Evolutionary conservation across 257 asterid genomes (phyloP), one percentile per base, ranked within the genome.

Genomic region (Solanum tacnaense): DNA sequence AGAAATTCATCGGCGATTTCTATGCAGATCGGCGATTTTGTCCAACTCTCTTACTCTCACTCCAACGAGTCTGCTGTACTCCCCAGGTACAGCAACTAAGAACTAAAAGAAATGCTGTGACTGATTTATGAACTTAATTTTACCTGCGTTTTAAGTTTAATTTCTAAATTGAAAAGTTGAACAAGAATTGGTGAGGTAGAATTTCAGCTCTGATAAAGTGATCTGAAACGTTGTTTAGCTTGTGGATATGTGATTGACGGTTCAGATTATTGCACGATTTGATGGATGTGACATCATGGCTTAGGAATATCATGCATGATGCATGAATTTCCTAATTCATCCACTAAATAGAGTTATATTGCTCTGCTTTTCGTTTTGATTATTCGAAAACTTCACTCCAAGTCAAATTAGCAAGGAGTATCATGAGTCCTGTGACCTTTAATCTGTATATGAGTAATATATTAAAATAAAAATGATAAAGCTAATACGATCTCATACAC

Each of bases 41-140:
- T 91, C 81, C 98, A 94, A 91, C 90, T 96, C 11, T 98, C 99
- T 9, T 97, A 92, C 89, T 91, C 95, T 89, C 98, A 97, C 91
- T 31, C 25, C 75, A 95, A 95, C 74, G 94, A 94, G 94, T 92
- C 99, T 25, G 84, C 91, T 85, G 83, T 90, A 68, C 94, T 46
- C 79, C 99, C 99, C 86, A 96, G 99, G 99, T 96, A 93, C 56
- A 87, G 31, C 75, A 83, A 32, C 27, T 15, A 68, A 86, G n/a
- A 38, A 86, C 46, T 4, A 7, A 31, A 41, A 74, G 16, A 27
- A 6, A n/a, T 41, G 35, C 1, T 49, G 35, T 2, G 3, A 72
- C 21, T 35, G 15, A n/a, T 72, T 29, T 18, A 27, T 2, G 7
- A 13, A 11, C 4, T 31, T 72, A 7, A 25, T 41, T 27, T 23